Base-by-base conservation (phyloP, 1,139 yeast species). In the Suhomyces chickasaworum region DNA sequence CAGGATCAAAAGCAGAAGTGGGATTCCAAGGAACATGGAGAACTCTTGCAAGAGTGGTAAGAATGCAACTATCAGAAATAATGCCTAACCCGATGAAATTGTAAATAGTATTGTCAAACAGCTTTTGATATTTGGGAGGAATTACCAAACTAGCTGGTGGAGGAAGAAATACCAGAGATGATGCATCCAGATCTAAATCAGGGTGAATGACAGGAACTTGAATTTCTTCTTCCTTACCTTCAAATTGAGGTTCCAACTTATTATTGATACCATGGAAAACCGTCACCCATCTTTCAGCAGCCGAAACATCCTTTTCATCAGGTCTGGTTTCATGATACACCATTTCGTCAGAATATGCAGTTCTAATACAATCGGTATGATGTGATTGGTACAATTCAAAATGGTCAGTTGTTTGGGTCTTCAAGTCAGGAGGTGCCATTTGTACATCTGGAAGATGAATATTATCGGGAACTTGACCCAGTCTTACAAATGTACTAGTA, bases 1-100 rank as follows among this genome's bases (percentile, higher is more conserved):
- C 63, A 23, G 58, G 59, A 7, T 68, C 57, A 37, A 67, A 62
- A 31, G 64, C 60, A 13, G 2, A 8, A 1, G 78, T 69, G 2
- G 77, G 75, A 48, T 74, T 71, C 77, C 78, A 74, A 2, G 76
- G 73, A 38, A 73, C 59, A 51, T 74, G 78, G 21, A 74, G 59
- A 2, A 71, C 63, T 31, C 80, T 54, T 2, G 78, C 77, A 56
- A 74, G 54, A 1, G 78, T 72, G 12, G 80, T 74, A 36, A 75
- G 61, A 18, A 75, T 59, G 7, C 69, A 75, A 9, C 73, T 62
- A 53, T 75, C 80, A 7, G 75, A 65, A 21, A 73, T 53, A 44
- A 70, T 69, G 1, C 74, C 78, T 42, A 75, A 55, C 0, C 76
- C 79, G 5, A 73, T 64, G 44, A 56, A 67, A 46, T 73, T 72